Percentiles rank a stretch among this genome's conserved stretches.
Conservation (phyloP, 1,284 basidiomycete genomes). For the Phylloporus gajari region DNA sequence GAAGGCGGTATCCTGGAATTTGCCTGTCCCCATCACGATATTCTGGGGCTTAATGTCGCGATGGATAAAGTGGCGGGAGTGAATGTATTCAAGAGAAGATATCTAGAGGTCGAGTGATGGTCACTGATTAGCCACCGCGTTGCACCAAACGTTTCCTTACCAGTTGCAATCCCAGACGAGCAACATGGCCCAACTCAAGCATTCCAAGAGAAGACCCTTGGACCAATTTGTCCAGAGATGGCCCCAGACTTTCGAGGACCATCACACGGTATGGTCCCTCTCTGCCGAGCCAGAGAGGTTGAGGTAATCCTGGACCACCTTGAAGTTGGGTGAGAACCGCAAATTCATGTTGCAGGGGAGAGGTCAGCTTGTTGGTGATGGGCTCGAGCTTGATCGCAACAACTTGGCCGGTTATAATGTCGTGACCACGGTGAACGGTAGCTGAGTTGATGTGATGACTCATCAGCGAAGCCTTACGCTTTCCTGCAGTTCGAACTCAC, state of each 20-base stretch:
- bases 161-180: too few species aligned
- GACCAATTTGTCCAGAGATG: too few species aligned
- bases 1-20: too few species aligned
- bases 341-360: slow-evolving; percentile 92
- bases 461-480: too few species aligned
- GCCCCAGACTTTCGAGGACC: too few species aligned
- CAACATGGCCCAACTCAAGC: too few species aligned
- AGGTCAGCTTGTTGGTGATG: slow-evolving; percentile 92
- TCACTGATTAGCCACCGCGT: slow-evolving; percentile 86
- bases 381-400: slow-evolving; percentile 99
- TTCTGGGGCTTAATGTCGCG: slow-evolving; percentile 93
- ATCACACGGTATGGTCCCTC: too few species aligned
- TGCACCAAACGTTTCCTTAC: slow-evolving; percentile 78
- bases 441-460: too few species aligned
- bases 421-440: slow-evolving; percentile 43
- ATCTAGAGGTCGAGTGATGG: slow-evolving; percentile 70
- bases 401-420: slow-evolving; percentile 99
- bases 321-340: slow-evolving; percentile 68
- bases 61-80: slow-evolving; percentile 99
- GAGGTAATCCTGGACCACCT: slow-evolving; percentile 72
- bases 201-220: too few species aligned
- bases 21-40: too few species aligned
- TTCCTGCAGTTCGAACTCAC: too few species aligned
- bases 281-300: too few species aligned
- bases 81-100: slow-evolving; percentile 98